These are phyloP conservation scores for Polytrichum commune DNA, from an alignment of 225 moss, liverwort and hornwort species.

Conservation along the genomic window DNA sequence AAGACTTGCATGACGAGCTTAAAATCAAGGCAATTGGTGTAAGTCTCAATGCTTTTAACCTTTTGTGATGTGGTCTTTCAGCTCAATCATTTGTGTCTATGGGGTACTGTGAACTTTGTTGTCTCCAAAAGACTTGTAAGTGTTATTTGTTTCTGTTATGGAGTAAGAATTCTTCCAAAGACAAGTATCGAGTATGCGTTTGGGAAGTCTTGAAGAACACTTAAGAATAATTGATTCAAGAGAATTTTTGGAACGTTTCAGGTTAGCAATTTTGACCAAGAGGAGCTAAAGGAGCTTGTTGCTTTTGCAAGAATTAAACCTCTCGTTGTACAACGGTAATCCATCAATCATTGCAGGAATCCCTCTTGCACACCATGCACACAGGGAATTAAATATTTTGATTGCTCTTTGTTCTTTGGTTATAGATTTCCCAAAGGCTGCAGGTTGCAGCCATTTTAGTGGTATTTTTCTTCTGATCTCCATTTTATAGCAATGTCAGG, in stretches of 20 bases:
- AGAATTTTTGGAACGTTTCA: constrained; percentile 7
- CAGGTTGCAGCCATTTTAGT: too few species aligned
- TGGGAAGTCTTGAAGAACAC: too few species aligned
- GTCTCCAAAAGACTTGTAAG: not conserved
- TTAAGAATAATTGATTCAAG: too few species aligned
- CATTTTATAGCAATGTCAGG: not conserved
- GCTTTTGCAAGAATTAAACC: constrained; percentile 39
- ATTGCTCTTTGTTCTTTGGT: too few species aligned
- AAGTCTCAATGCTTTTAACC: constrained; percentile 9
- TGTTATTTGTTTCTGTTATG: not conserved
- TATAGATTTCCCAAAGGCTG: too few species aligned
- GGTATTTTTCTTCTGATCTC: constrained; percentile 5
- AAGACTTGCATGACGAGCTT: constrained; percentile 37
- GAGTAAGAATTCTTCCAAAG: too few species aligned
- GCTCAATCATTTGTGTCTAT: constrained; percentile 10
- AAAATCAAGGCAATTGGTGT: constrained; percentile 41
- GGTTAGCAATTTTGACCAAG: constrained; percentile 51
- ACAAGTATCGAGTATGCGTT: too few species aligned
- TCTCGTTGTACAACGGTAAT: constrained; percentile 39
- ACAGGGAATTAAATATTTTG: not conserved
- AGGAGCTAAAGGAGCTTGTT: constrained; percentile 38
- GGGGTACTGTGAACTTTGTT: too few species aligned
- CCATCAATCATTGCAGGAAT: not conserved
- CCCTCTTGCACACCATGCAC: not conserved
- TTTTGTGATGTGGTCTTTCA: not conserved